Conservation (phyloP, 2,329 filamentous ascomycete species). For the Diplodia sapinea region DNA sequence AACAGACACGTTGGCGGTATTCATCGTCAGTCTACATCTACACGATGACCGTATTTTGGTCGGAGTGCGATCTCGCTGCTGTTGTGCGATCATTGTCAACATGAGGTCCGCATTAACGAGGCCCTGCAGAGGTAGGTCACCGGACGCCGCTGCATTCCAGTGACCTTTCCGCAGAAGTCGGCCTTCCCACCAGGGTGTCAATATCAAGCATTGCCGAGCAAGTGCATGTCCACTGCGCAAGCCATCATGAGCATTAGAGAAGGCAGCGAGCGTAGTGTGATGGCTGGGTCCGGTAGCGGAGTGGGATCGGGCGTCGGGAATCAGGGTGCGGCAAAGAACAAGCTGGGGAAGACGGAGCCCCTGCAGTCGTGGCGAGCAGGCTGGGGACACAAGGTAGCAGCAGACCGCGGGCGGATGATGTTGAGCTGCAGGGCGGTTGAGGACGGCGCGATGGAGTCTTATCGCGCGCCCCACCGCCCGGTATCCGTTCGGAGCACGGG, state of each 20-base stretch:
- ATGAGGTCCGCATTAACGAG: neutral
- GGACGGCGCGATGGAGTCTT: neutral
- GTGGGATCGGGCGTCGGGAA: neutral
- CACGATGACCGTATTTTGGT: neutral
- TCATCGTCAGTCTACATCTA: neutral
- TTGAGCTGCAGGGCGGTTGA: conserved; percentile 13
- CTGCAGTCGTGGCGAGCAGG: neutral
- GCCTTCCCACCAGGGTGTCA: too few species aligned
- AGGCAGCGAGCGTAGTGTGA: neutral
- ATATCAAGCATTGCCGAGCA: too few species aligned
- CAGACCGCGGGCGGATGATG: conserved; percentile 18
- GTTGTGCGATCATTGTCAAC: neutral
- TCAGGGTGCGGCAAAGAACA: neutral
- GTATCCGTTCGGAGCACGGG: conserved; percentile 24
- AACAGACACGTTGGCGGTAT: neutral
- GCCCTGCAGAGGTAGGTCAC: neutral
- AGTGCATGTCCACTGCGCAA: neutral
- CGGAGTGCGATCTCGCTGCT: neutral
- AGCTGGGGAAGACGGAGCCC: neutral
- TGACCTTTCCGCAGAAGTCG: neutral
- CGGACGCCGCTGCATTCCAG: neutral
- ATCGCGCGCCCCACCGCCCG: conserved; percentile 21
- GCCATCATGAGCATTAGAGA: neutral
- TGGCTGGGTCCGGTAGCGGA: neutral
- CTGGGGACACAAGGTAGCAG: conserved; percentile 12